Conservation (phyloP, 2,329 filamentous ascomycete genomes). For the Colletotrichum australisinense region DNA sequence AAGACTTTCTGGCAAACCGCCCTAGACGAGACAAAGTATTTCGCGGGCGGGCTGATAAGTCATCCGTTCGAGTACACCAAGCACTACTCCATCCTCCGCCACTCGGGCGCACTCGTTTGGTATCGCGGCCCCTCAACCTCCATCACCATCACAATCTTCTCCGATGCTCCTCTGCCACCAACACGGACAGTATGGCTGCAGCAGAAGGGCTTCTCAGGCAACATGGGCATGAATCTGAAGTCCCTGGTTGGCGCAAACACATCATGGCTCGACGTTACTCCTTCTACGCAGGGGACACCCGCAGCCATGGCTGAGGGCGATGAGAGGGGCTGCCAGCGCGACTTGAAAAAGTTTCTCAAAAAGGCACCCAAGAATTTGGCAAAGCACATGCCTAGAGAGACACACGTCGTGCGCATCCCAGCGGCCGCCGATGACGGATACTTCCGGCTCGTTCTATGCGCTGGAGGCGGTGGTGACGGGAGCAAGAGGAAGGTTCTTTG, state of each 20-base stretch:
- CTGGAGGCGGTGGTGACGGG: conserved; percentile 46
- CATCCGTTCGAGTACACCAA: conserved; percentile 74
- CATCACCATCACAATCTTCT: conserved; percentile 73
- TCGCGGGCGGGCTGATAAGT: conserved; percentile 72
- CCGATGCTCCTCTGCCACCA: conserved; percentile 64
- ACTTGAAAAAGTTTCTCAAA: conserved; percentile 72
- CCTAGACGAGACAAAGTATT: conserved; percentile 70
- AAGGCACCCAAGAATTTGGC: conserved; percentile 59
- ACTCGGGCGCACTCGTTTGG: conserved; percentile 72
- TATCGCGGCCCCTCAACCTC: conserved; percentile 75
- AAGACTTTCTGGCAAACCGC: conserved; percentile 57
- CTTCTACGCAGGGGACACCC: conserved; percentile 56
- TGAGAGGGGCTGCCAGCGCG: conserved; percentile 75
- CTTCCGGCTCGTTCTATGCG: conserved; percentile 74
- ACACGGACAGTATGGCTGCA: conserved; percentile 75
- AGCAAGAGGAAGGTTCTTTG: conserved; percentile 69
- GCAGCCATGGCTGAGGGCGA: conserved; percentile 65
- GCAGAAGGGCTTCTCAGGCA: conserved; percentile 75
- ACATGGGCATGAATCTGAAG: conserved; percentile 75
- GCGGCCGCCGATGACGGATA: conserved; percentile 74
- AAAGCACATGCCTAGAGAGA: conserved; percentile 69
- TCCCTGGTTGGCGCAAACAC: conserved; percentile 68
- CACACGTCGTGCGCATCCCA: conserved; percentile 73
- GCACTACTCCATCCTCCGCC: conserved; percentile 74
- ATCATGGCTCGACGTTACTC: conserved; percentile 77